These are phyloP conservation scores for Dryas alaskensis DNA, from an alignment of 306 rosid genomes.

Conservation along the genomic window DNA sequence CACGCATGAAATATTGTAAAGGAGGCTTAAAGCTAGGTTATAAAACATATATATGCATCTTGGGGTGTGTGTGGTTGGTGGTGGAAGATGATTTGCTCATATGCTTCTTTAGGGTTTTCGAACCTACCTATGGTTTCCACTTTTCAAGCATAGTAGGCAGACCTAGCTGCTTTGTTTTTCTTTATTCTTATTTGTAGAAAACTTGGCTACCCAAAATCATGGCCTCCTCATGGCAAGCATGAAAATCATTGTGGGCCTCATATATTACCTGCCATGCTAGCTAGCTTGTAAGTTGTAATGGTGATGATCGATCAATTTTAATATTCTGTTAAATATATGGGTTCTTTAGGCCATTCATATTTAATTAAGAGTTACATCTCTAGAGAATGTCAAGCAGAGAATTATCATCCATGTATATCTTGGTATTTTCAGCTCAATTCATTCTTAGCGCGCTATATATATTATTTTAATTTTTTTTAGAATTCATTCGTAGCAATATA, in stretches of 20 bases:
- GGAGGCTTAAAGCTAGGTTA: constrained; percentile 25
- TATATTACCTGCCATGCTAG: background rate
- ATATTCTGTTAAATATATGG: background rate
- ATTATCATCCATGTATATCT: no score
- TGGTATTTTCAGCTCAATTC: no score
- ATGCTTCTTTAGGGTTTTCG: constrained; percentile 37
- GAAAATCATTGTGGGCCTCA: constrained; percentile 11
- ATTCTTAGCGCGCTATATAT: no score
- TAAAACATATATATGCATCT: constrained; percentile 9
- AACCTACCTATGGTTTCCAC: constrained; percentile 31
- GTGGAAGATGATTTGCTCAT: constrained; percentile 55
- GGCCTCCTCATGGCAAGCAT: constrained; percentile 22
- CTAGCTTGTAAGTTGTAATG: constrained; percentile 6
- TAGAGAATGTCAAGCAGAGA: no score
- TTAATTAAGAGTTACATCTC: no score
- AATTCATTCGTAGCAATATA: no score
- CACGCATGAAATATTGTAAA: constrained; percentile 33
- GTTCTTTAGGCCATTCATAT: background rate
- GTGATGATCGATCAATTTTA: background rate
- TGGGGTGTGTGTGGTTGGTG: constrained; percentile 23
- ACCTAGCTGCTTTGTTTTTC: constrained; percentile 19
- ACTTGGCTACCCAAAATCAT: constrained; percentile 15
- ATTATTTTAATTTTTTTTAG: no score
- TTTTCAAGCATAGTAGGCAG: constrained; percentile 42
- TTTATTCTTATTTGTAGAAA: constrained; percentile 4